These are phyloP conservation scores for Didymella keratinophila DNA, from an alignment of 2,329 filamentous ascomycete genomes.

Conservation along the genomic window DNA sequence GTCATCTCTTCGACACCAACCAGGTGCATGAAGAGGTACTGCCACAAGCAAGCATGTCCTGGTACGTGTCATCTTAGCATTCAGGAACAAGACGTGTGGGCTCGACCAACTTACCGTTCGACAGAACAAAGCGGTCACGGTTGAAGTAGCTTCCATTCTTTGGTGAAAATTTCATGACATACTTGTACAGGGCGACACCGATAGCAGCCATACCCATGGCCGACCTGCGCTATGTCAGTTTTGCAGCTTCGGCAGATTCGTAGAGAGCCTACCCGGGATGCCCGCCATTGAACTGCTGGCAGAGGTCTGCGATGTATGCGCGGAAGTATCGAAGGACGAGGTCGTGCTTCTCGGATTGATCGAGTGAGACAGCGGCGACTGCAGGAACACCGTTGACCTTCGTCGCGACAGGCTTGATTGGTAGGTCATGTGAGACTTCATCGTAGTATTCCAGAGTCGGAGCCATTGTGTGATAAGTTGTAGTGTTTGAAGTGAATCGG, in stretches of 20 bases:
- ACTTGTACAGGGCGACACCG: slow-evolving; percentile 68
- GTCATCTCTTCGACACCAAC: slow-evolving; percentile 64
- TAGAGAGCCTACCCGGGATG: not conserved
- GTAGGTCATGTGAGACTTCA: not conserved
- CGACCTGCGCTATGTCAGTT: slow-evolving; percentile 8
- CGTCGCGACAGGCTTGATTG: not conserved
- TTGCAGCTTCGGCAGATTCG: no score
- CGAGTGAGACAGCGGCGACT: not conserved
- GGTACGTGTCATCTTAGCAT: not conserved
- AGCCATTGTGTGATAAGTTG: not conserved
- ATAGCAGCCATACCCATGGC: slow-evolving; percentile 70
- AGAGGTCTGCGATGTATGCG: not conserved
- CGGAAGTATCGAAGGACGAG: not conserved
- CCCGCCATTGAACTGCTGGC: not conserved
- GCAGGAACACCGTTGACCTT: not conserved
- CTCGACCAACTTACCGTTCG: slow-evolving; percentile 31
- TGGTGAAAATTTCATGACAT: slow-evolving; percentile 68
- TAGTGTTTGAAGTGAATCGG: not conserved
- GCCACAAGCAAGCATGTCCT: slow-evolving; percentile 62
- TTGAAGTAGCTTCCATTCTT: slow-evolving; percentile 66
- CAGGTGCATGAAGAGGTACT: slow-evolving; percentile 62
- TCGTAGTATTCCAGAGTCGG: not conserved
- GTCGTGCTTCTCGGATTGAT: not conserved
- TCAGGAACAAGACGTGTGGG: not conserved
- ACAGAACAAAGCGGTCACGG: slow-evolving; percentile 68